phyloP scores from a whole-genome alignment of 1,284 basidiomycete species.

The Cerioporus squamosus region DNA sequence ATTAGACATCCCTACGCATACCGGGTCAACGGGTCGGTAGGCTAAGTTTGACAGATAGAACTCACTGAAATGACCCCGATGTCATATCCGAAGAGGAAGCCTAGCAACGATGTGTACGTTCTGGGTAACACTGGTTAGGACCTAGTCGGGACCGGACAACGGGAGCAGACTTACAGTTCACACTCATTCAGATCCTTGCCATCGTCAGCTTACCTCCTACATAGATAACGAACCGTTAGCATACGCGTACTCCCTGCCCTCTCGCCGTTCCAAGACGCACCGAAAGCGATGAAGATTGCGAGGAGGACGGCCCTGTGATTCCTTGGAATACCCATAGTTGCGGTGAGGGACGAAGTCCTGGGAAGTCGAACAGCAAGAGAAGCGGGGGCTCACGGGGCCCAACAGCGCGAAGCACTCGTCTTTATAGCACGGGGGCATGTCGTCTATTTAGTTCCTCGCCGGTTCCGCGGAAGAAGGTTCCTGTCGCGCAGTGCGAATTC shows the following conservation, averaged over 20 bases:
- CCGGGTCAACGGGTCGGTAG: background rate
- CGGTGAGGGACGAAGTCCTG: background rate
- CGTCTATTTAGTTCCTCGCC: background rate
- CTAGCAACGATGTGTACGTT: slow-evolving; percentile 32
- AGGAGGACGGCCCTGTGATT: slow-evolving; percentile 63
- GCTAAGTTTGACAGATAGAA: background rate
- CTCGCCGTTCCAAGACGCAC: slow-evolving; percentile 28
- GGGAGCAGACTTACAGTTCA: background rate
- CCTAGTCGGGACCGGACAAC: background rate
- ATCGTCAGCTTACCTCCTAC: slow-evolving; percentile 31
- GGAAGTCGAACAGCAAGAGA: slow-evolving; percentile 10
- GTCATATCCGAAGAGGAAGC: slow-evolving; percentile 71
- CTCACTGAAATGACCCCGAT: slow-evolving; percentile 68
- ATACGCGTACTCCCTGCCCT: background rate
- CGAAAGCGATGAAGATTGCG: slow-evolving; percentile 63
- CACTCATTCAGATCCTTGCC: background rate
- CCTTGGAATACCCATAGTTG: slow-evolving; percentile 48
- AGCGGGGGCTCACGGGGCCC: slow-evolving; percentile 20
- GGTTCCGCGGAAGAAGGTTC: slow-evolving; percentile 10
- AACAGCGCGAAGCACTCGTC: slow-evolving; percentile 7
- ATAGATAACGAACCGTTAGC: background rate
- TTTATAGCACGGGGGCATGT: slow-evolving; percentile 9
- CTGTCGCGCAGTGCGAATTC: slow-evolving; percentile 13
- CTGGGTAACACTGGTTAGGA: background rate
- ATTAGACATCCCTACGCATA: slow-evolving; percentile 72